Conservation (phyloP, 805 yeast species). For the Candida xyloterini region DNA sequence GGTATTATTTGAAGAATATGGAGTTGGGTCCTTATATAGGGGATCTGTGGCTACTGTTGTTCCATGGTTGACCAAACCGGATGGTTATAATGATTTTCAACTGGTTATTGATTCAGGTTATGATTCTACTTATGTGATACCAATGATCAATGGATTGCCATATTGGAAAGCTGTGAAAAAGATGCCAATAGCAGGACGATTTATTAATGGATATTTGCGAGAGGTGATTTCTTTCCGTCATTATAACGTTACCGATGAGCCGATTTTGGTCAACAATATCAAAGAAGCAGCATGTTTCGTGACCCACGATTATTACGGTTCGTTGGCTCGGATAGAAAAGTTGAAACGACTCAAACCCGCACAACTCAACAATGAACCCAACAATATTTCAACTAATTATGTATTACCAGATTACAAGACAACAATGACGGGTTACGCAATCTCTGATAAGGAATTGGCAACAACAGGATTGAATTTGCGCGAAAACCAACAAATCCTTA, state of each 20-base stretch:
- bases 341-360: slow-evolving; percentile 21
- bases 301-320: slow-evolving; percentile 49
- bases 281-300: slow-evolving; percentile 76
- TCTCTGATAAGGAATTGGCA: slow-evolving; percentile 16
- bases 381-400: slow-evolving; percentile 54
- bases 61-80: slow-evolving; percentile 51
- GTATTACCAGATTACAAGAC: slow-evolving; percentile 86
- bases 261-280: slow-evolving; percentile 76
- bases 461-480: slow-evolving; percentile 2
- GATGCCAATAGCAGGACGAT: slow-evolving; percentile 82
- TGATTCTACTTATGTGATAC: slow-evolving; percentile 82
- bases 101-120: slow-evolving; percentile 87
- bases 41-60: slow-evolving; percentile 58
- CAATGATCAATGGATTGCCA: slow-evolving; percentile 75
- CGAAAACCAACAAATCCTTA: slow-evolving; percentile 49
- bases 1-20: slow-evolving; percentile 91
- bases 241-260: slow-evolving; percentile 91
- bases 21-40: slow-evolving; percentile 67
- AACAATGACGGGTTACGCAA: slow-evolving; percentile 64
- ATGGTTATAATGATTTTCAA: slow-evolving; percentile 51
- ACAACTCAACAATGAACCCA: slow-evolving; percentile 22
- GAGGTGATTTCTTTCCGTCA: slow-evolving; percentile 88
- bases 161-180: slow-evolving; percentile 75
- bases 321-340: slow-evolving; percentile 27
- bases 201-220: slow-evolving; percentile 75